phyloP scores from a whole-genome alignment of 2,329 filamentous ascomycete species.

The Aureobasidium sp. region DNA sequence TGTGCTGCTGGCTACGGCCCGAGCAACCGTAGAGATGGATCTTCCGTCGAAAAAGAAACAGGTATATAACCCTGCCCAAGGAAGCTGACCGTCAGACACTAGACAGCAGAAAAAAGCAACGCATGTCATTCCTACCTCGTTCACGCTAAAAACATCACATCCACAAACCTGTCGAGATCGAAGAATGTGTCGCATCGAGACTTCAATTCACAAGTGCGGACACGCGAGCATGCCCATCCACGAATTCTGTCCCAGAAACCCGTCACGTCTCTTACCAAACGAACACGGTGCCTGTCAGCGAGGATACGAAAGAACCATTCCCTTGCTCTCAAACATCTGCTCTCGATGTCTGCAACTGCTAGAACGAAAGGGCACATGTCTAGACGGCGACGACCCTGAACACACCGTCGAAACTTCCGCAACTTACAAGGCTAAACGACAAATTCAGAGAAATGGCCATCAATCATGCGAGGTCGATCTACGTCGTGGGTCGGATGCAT shows the following conservation, averaged over 20 bases:
- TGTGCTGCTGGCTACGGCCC: neutral
- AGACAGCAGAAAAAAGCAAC: neutral
- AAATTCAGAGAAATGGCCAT: neutral
- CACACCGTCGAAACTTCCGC: neutral
- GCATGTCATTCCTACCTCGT: neutral
- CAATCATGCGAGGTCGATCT: neutral
- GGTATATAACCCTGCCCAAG: neutral
- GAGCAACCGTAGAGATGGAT: neutral
- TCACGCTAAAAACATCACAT: neutral
- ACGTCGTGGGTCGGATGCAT: neutral
- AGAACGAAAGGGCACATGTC: neutral
- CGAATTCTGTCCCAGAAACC: slow-evolving; percentile 8
- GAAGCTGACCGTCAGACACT: neutral
- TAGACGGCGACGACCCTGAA: neutral
- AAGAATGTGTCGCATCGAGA: slow-evolving; percentile 9
- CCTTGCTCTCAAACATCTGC: neutral
- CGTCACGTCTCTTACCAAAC: neutral
- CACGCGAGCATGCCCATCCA: slow-evolving; percentile 12
- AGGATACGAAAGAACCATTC: neutral
- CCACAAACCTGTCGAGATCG: no score
- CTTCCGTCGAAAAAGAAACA: neutral
- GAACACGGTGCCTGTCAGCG: neutral
- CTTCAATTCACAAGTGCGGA: slow-evolving; percentile 5
- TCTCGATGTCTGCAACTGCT: neutral
- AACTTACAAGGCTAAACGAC: neutral